Conservation (phyloP, 352 stramenopile species). For the Phytophthora tentaculata region DNA sequence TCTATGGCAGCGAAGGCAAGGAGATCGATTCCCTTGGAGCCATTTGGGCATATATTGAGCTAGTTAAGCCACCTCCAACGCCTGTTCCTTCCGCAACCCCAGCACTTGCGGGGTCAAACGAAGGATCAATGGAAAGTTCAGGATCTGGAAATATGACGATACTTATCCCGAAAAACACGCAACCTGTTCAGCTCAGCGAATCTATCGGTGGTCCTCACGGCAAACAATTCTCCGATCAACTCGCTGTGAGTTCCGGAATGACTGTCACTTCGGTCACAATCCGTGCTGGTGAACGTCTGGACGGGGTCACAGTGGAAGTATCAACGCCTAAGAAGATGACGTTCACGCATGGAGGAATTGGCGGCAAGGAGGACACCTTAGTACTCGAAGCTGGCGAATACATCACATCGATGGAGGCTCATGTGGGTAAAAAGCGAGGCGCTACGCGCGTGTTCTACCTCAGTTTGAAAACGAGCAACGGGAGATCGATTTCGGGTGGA, state of each 20-base stretch:
- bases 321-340: conserved; percentile 10
- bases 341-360: conserved; percentile 6
- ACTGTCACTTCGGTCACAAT: neutral
- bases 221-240: conserved; percentile 18
- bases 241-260: neutral
- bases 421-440: conserved; percentile 22
- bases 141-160: conserved; percentile 10
- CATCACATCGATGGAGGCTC: conserved; percentile 18
- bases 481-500: conserved; percentile 11
- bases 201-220: conserved; percentile 24
- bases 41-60: conserved; percentile 18
- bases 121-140: neutral
- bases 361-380: conserved; percentile 6
- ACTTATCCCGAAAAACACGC: conserved; percentile 7
- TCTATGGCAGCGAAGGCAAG: conserved; percentile 3
- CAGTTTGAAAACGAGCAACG: conserved; percentile 24
- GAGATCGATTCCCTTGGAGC: conserved; percentile 13
- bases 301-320: neutral
- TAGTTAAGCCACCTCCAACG: neutral
- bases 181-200: conserved; percentile 8
- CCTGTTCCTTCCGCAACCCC: neutral
- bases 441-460: conserved; percentile 31
- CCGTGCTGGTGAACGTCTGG: neutral
- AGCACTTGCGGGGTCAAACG: neutral
- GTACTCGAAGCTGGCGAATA: neutral